Base-by-base conservation (phyloP, 192 early-diverging fungal species). In the Pilaira anomala region DNA sequence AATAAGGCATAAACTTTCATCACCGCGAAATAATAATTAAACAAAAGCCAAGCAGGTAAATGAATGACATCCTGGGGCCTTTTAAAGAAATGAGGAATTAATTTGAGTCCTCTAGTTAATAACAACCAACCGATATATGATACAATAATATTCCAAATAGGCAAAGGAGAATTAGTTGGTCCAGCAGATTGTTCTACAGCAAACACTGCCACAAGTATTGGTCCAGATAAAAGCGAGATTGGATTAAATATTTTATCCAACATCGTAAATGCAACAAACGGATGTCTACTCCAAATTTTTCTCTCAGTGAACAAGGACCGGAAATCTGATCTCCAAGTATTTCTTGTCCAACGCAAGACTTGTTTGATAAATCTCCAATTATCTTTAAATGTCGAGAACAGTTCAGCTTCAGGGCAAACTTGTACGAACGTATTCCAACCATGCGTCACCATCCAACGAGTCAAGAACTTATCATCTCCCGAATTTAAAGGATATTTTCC, bases 311-410 rank as follows among this genome's bases (percentile, higher is more conserved):
- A 85, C 16, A 85, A 53, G 16, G 72, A 75, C 21, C 78, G 55
- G 57, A 78, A 76, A 55, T 85, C 83, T 30, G 78, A 80, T 14
- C 83, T 49, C 83, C 83, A 85, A 18, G 83, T 85, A 55, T 85
- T 85, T 36, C 83, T 68, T 7, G 83, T 85, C 83, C 83, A 85
- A 19, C 83, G 66, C n/a, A 85, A 48, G 2, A 85, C 65, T 45
- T 85, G 83, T 45, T 82, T 84, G 40, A 85, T 68, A 36, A 85
- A 85, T 14, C 80, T 67, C 82, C 82, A 85, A 57, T 85, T 85
- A 75, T 85, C 73, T 55, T 85, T 85, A 67, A 85, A 85, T 16
- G 83, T 85, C 1, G 83, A 85, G 19, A 26, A 63, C 3, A 85
- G 72, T 29, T 85, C 83, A 50, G 78, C 83, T 65, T 85, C 74